phyloP scores from a whole-genome alignment of 371 early-diverging fungal genomes.

The Phascolomyces articulosus region DNA sequence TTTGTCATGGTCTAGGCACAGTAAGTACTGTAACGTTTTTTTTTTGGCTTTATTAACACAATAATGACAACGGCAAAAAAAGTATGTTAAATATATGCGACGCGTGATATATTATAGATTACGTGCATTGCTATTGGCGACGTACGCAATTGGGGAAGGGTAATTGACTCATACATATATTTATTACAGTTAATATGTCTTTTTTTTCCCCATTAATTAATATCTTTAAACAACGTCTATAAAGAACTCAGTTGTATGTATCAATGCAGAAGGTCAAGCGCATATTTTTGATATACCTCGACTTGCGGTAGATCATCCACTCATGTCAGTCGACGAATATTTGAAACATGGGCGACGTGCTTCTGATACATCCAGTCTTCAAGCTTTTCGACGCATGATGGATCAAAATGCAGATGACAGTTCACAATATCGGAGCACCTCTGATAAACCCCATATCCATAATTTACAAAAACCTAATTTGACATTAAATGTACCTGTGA shows the following conservation, averaged over 20 bases:
- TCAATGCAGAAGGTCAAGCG: slow-evolving; percentile 71
- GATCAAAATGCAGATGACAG: slow-evolving; percentile 6
- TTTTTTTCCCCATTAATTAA: too few relatives aligned
- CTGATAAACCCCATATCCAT: slow-evolving; percentile 14
- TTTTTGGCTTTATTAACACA: not conserved
- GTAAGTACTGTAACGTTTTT: slow-evolving; percentile 35
- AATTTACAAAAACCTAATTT: slow-evolving; percentile 66
- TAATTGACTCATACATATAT: slow-evolving; percentile 1
- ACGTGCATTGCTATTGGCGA: slow-evolving; percentile 74
- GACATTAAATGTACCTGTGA: slow-evolving; percentile 77
- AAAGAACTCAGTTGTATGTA: slow-evolving; percentile 64
- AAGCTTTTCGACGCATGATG: slow-evolving; percentile 42
- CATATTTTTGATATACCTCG: slow-evolving; percentile 66
- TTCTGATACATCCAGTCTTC: slow-evolving; percentile 46
- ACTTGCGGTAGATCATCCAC: slow-evolving; percentile 5
- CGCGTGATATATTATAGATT: slow-evolving; percentile 36
- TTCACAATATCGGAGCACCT: not conserved
- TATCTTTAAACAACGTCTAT: not conserved
- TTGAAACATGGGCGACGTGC: slow-evolving; percentile 38
- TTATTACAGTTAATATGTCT: too few relatives aligned
- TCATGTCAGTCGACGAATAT: slow-evolving; percentile 42
- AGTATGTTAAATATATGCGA: not conserved
- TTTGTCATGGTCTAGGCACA: slow-evolving; percentile 66
- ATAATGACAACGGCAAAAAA: too few relatives aligned
- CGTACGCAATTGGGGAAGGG: slow-evolving; percentile 63